Evolutionary conservation across 495 filamentous ascomycete species (phyloP).

Genomic region (Xylaria nigripes): DNA sequence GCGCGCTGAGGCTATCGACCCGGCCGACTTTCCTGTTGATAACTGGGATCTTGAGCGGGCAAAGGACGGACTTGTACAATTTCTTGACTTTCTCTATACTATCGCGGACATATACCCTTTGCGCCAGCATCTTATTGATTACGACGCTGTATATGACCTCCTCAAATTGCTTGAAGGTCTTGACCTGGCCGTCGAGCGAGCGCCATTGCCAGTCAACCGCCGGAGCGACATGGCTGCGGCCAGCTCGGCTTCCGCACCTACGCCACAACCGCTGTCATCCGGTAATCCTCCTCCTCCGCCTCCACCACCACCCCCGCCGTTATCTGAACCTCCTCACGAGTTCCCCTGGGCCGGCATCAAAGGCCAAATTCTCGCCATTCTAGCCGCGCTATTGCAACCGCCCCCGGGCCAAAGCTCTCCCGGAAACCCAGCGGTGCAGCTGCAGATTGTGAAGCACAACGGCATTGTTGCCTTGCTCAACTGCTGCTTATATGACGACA

Average conservation of each 20-base stretch:
- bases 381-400: constrained; percentile 66
- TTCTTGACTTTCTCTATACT: constrained; percentile 88
- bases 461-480: constrained; percentile 79
- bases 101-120: constrained; percentile 60
- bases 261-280: constrained; percentile 34
- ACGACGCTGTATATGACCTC: constrained; percentile 80
- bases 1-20: constrained; percentile 38
- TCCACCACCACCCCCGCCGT: constrained; percentile 49
- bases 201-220: constrained; percentile 43
- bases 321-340: constrained; percentile 70
- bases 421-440: constrained; percentile 73
- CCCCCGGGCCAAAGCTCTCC: constrained; percentile 38
- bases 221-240: constrained; percentile 18
- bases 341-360: constrained; percentile 94
- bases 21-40: constrained; percentile 83
- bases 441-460: constrained; percentile 71
- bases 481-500: constrained; percentile 77
- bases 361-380: constrained; percentile 79
- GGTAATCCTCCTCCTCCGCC: constrained; percentile 42
- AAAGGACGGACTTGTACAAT: constrained; percentile 78
- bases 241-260: constrained; percentile 26
- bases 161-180: constrained; percentile 77
- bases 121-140: constrained; percentile 66
- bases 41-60: constrained; percentile 94
- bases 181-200: constrained; percentile 75